phyloP scores from a whole-genome alignment of 2,329 filamentous ascomycete genomes.

The Podosphaera fusca region DNA sequence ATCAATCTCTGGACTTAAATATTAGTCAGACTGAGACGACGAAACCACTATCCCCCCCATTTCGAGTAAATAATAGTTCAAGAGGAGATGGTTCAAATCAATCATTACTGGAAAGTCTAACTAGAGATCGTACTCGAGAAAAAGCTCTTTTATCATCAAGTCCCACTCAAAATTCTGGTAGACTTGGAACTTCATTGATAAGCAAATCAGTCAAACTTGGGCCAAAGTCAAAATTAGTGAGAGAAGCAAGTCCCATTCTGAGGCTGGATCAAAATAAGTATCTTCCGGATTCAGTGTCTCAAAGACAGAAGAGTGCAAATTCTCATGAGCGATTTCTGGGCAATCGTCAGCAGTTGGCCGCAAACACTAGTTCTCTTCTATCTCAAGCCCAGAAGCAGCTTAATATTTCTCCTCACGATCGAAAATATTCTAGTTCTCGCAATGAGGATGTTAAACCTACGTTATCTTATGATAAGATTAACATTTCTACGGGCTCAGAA shows the following conservation, averaged over 20 bases:
- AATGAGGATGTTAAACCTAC: background rate
- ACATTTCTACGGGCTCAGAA: slow-evolving; percentile 5
- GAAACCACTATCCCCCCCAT: slow-evolving; percentile 15
- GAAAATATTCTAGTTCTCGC: background rate
- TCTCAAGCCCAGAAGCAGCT: background rate
- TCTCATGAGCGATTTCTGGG: background rate
- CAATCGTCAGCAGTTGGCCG: background rate
- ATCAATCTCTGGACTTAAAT: background rate
- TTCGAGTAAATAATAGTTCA: slow-evolving; percentile 12
- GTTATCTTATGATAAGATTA: background rate
- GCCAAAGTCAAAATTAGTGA: background rate
- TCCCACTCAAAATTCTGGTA: background rate
- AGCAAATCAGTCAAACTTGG: background rate
- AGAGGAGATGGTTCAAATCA: slow-evolving; percentile 5
- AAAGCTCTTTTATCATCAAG: background rate
- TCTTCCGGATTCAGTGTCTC: background rate
- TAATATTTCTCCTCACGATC: background rate
- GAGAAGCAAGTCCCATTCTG: background rate
- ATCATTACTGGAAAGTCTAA: slow-evolving; percentile 1
- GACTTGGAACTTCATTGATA: background rate
- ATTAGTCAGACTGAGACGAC: slow-evolving; percentile 13
- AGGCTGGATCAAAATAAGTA: background rate
- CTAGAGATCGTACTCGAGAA: background rate
- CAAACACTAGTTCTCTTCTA: background rate
- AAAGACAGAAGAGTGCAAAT: background rate